Conservation (phyloP, 164 flowering plant genomes). For the Nymphaea colorata region DNA sequence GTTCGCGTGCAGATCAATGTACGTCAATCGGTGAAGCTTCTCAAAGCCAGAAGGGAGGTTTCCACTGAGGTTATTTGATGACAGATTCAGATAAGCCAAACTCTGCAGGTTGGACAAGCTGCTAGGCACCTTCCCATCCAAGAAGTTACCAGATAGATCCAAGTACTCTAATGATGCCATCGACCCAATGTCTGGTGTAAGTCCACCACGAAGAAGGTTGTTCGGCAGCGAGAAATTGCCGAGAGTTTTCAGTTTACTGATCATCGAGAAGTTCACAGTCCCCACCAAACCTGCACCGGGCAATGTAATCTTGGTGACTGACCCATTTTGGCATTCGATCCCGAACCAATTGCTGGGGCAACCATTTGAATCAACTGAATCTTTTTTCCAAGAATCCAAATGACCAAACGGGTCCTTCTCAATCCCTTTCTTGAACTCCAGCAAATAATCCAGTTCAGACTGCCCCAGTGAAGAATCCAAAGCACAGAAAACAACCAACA, state of each 20-base stretch:
- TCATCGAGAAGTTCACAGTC: conserved; percentile 29
- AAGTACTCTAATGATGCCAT: conserved; percentile 27
- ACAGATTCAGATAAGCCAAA: conserved; percentile 38
- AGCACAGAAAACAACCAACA: not conserved
- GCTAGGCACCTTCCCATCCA: conserved; percentile 36
- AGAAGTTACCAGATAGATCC: conserved; percentile 44
- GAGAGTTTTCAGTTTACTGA: conserved; percentile 29
- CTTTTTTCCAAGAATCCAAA: conserved; percentile 46
- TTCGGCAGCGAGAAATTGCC: conserved; percentile 38
- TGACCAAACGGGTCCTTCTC: conserved; percentile 27
- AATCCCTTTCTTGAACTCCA: conserved; percentile 41
- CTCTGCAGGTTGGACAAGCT: conserved; percentile 21
- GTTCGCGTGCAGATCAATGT: conserved; percentile 43
- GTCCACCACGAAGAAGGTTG: conserved; percentile 37
- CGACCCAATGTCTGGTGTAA: conserved; percentile 21
- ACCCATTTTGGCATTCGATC: conserved; percentile 30
- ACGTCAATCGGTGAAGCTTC: conserved; percentile 27
- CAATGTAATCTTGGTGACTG: conserved; percentile 32
- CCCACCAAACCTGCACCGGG: conserved; percentile 40
- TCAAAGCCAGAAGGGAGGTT: conserved; percentile 28
- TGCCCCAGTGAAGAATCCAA: not conserved
- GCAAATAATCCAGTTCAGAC: not conserved
- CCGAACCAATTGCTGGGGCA: conserved; percentile 59
- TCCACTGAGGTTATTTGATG: conserved; percentile 41
- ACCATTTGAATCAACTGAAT: conserved; percentile 35